Conservation (phyloP, 129 eudicot genomes). For the Escallonia herrerae region DNA sequence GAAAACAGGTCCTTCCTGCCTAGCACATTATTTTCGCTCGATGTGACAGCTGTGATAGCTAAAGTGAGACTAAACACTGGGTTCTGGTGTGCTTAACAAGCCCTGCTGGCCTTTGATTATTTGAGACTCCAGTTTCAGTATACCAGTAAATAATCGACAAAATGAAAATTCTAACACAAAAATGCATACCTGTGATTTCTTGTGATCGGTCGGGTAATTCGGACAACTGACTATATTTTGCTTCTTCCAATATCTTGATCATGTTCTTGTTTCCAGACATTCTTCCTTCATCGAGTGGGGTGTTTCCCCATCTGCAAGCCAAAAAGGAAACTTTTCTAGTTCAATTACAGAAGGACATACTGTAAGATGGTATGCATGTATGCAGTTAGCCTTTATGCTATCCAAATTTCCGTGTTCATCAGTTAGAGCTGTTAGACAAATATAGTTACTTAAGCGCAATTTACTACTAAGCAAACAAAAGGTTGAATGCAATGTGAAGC, state of each 20-base stretch:
- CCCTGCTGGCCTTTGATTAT: too few species aligned
- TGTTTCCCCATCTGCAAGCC: constrained; percentile 80
- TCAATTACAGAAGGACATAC: background rate
- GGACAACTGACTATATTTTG: constrained; percentile 47
- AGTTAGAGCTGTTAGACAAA: background rate
- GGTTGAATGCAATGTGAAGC: too few species aligned
- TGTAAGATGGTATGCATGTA: background rate
- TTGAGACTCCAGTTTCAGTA: too few species aligned
- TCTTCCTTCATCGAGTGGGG: constrained; percentile 76
- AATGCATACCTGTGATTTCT: constrained; percentile 43
- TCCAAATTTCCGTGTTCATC: background rate
- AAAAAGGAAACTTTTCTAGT: background rate
- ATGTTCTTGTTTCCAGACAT: constrained; percentile 65
- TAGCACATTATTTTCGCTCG: background rate
- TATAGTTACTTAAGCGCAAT: background rate
- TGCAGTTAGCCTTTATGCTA: too few species aligned
- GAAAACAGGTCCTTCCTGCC: background rate
- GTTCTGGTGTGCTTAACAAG: background rate
- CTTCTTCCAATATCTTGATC: constrained; percentile 69
- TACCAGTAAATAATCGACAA: too few species aligned
- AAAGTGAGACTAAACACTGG: background rate
- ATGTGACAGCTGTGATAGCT: background rate
- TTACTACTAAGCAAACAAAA: background rate
- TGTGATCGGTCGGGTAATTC: constrained; percentile 33
- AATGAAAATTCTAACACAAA: too few species aligned